These are phyloP conservation scores for Cryptosporidium sp. DNA, from an alignment of 169 alveolate species.

Conservation along the genomic window DNA sequence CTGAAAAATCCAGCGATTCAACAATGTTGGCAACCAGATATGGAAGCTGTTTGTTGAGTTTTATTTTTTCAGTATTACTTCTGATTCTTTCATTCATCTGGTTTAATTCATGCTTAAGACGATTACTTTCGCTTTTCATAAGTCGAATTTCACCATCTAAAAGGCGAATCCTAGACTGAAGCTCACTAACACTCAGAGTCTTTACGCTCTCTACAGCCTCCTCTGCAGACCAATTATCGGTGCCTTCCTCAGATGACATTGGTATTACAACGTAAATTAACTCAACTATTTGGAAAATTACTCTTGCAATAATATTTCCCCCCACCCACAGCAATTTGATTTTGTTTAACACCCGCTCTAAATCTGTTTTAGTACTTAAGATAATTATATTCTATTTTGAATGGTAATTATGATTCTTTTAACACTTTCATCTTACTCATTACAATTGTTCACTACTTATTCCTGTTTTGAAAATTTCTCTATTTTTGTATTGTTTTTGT, in stretches of 20 bases:
- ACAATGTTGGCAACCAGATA: slow-evolving; percentile 98
- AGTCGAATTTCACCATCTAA: slow-evolving; percentile 84
- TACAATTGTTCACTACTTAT: background rate
- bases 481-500: no score
- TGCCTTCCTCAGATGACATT: slow-evolving; percentile 40
- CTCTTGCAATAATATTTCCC: slow-evolving; percentile 4
- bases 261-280: background rate
- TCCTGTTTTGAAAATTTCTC: background rate
- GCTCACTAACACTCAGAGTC: slow-evolving; percentile 36
- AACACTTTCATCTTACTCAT: background rate
- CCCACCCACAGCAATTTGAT: slow-evolving; percentile 19
- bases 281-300: background rate
- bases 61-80: slow-evolving; percentile 95
- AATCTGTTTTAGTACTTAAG: background rate
- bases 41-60: slow-evolving; percentile 97
- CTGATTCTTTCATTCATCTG: slow-evolving; percentile 89
- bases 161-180: slow-evolving; percentile 53
- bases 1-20: slow-evolving; percentile 87
- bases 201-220: slow-evolving; percentile 69
- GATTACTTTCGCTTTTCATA: slow-evolving; percentile 89
- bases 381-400: no score
- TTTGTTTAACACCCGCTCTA: slow-evolving; percentile 32
- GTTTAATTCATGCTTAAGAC: slow-evolving; percentile 89
- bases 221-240: slow-evolving; percentile 70
- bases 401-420: no score